Base-by-base conservation (phyloP, 306 rosid genomes). In the Erythrophleum fordii region DNA sequence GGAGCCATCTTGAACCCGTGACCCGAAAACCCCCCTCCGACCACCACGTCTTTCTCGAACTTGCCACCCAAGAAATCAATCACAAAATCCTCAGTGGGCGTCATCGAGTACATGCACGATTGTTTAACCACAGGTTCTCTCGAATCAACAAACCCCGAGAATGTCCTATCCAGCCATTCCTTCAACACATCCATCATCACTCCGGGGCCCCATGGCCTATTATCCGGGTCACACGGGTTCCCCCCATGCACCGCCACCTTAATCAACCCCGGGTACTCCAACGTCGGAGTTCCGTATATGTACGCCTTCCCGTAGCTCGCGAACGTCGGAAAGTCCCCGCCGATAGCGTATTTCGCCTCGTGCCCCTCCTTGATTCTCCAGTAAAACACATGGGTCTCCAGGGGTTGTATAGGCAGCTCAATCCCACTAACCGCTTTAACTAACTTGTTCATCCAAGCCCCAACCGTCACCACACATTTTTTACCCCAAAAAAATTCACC, bases 1-100 rank as follows among this genome's bases (percentile, higher is more conserved):
- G 98, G 99, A 25, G 91, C 85, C 97, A 95, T 87, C 93, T 95
- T 95, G 80, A 95, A 93, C 26, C 99, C 99, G 13, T 95, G 98
- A 62, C 99, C 99, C 0, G 98, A 95, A 81, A 95, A 95, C 65
- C 99, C 99, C 0, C 87, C 96, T 6, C 99, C 99, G 1, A 93
- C 17, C 61, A 93, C 92, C 60, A 95, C 92, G 64, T 90, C 92
- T 58, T 87, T 87, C 62, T 76, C 91, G 8, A 93, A 90, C 81
- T 85, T 89, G 16, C 97, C 92, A 4, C 98, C 98, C 88, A 96
- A 61, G 51, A 89, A 96, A 80, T 93, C 99, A 25, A 96, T 85
- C 60, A 96, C 88, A 44, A 86, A 96, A 74, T 96, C 97, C 82
- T 89, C 94, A 20, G 91, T 97, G 0, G 98, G 96, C 0, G 96